Base-by-base conservation (phyloP, 1,284 basidiomycete genomes). In the Microbotryum silenes-acaulis region DNA sequence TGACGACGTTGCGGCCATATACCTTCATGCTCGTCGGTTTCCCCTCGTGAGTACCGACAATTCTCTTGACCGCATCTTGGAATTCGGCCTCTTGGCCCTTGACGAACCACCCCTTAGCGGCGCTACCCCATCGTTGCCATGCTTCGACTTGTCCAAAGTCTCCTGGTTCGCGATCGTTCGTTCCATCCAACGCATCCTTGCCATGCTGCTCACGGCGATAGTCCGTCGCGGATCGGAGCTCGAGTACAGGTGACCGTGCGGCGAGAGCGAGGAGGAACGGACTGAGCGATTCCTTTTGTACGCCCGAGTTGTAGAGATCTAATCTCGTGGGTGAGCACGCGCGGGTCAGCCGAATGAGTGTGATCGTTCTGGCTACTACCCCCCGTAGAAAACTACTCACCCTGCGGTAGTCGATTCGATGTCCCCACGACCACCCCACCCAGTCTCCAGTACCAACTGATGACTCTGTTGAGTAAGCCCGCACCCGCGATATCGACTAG, bases 391-490 rank as follows among this genome's bases (percentile, higher is more conserved):
- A 5, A n/a, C 4, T 4, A 18, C 59, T 25, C 25, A 64, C 57
- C 63, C 61, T 71, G 61, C 3, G 66, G 67, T 2, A 69, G 61
- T 10, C 65, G 78, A 79, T 63, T 78, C 77, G 45, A 78, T 74
- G 58, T 81, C 1, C 78, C 79, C 4, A 81, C 78, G 42, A 88
- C 78, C 20, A 88, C 82, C 2, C 86, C 86, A 20, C 86, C 86
- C 68, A 88, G 79, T 3, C 85, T 79, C 85, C 85, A 87, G 71
- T 83, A 88, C 81, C 84, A 86, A 27, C 83, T 82, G 7, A 88
- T 74, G 2, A 87, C 85, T 61, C 86, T 81, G n/a, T 84, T 80
- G 3, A 87, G 78, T 16, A 88, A 77, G 0, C 74, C 74, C 20
- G 72, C 68, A 6, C 71, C 71, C 0, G 71, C 71, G 1, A 86